Conservation (phyloP, 2,329 filamentous ascomycete species). For the Colletotrichum sp. region DNA sequence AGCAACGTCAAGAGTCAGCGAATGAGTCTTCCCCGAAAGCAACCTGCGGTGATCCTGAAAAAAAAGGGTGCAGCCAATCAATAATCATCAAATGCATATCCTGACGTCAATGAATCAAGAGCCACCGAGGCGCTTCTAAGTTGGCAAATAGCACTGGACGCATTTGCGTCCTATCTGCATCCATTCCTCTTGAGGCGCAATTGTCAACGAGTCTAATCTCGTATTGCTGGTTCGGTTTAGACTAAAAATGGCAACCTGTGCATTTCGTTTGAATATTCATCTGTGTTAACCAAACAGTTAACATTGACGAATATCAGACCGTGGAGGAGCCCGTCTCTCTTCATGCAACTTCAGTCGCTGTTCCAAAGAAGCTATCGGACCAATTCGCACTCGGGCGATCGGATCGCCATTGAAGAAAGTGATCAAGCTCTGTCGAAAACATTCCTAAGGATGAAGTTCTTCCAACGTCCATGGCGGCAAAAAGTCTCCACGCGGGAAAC, state of each 20-base stretch:
- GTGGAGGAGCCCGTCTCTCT: too few species aligned
- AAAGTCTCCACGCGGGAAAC: background rate
- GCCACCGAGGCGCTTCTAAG: background rate
- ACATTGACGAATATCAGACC: too few species aligned
- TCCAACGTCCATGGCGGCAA: background rate
- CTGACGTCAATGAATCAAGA: background rate
- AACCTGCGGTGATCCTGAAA: background rate
- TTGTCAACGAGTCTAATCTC: background rate
- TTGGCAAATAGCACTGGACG: background rate
- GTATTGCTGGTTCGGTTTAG: background rate
- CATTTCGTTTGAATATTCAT: background rate
- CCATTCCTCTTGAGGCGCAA: background rate
- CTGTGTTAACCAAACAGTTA: too few species aligned
- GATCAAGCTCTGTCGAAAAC: too few species aligned
- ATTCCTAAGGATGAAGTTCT: too few species aligned
- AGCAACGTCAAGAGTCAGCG: background rate
- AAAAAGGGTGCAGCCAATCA: background rate
- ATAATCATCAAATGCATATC: background rate
- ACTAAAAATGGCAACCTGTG: rapidly evolving
- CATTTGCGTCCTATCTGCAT: background rate
- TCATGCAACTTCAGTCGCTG: too few species aligned
- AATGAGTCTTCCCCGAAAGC: background rate
- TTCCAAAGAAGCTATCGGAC: too few species aligned
- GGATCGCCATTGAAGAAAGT: too few species aligned
- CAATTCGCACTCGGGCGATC: too few species aligned